Evolutionary conservation across 768 basidiomycete genomes (phyloP).

Genomic region (Lenzites betulinus): DNA sequence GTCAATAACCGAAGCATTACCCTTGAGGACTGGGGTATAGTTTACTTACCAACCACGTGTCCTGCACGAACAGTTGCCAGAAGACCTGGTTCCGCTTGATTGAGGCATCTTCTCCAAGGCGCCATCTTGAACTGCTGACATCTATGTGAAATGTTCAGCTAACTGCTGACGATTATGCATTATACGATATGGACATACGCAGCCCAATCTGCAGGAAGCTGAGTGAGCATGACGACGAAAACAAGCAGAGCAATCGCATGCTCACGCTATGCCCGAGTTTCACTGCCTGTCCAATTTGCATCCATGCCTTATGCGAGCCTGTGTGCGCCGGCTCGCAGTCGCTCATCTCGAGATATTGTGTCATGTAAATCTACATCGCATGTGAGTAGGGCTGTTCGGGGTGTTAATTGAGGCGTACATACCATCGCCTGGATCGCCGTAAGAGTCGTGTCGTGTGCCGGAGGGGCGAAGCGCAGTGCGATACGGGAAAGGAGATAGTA

Average conservation of each 20-base stretch:
- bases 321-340: conserved; percentile 47
- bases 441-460: conserved; percentile 53
- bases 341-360: conserved; percentile 55
- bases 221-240: background rate
- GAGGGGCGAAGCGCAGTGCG: conserved; percentile 49
- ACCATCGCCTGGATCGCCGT: conserved; percentile 59
- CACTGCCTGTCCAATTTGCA: conserved; percentile 59
- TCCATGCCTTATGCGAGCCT: conserved; percentile 52
- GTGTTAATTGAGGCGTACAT: conserved; percentile 25
- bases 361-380: conserved; percentile 42
- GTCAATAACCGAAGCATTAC: background rate
- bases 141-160: conserved; percentile 39
- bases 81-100: conserved; percentile 58
- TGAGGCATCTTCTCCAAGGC: conserved; percentile 46
- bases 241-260: conserved; percentile 20
- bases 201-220: conserved; percentile 48
- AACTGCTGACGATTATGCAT: background rate
- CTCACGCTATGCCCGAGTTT: conserved; percentile 62
- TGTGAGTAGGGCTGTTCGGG: conserved; percentile 31
- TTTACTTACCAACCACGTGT: conserved; percentile 56
- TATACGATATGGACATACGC: conserved; percentile 33
- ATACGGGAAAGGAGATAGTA: conserved; percentile 63
- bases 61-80: conserved; percentile 68
- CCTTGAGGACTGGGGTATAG: background rate
- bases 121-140: conserved; percentile 61